Conservation (phyloP, 495 filamentous ascomycete genomes). For the Annulohypoxylon stygium region DNA sequence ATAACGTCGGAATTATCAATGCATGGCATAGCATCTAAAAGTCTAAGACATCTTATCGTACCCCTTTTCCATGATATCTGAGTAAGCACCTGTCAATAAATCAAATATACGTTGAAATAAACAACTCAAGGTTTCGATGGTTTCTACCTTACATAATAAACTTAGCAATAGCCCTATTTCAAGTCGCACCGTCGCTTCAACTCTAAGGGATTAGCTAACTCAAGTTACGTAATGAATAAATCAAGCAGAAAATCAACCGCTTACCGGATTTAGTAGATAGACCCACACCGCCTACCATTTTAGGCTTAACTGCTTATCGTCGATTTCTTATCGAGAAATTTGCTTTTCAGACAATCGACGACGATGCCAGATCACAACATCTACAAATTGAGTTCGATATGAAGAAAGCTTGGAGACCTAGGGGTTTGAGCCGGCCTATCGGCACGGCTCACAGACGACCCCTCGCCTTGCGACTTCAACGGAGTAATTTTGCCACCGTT, state of each 20-base stretch:
- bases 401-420: slow-evolving; percentile 54
- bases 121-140: neutral
- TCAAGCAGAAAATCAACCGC: slow-evolving; percentile 34
- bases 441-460: slow-evolving; percentile 26
- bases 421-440: slow-evolving; percentile 50
- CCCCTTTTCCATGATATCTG: no score
- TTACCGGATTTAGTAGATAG: slow-evolving; percentile 3
- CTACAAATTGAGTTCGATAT: slow-evolving; percentile 37
- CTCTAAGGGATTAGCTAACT: neutral
- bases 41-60: neutral
- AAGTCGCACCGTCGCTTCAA: no score
- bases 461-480: slow-evolving; percentile 25
- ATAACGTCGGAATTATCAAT: slow-evolving; percentile 1
- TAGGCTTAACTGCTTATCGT: slow-evolving; percentile 31
- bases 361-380: neutral
- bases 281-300: slow-evolving; percentile 21
- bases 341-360: slow-evolving; percentile 17
- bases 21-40: neutral
- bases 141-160: neutral
- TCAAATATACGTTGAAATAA: neutral
- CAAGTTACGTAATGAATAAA: slow-evolving; percentile 34
- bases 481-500: slow-evolving; percentile 56
- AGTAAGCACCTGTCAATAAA: neutral
- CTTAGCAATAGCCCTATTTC: neutral
- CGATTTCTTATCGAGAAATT: slow-evolving; percentile 40